phyloP scores from a whole-genome alignment of 805 yeast genomes.

The Pichia cephalocereana region DNA sequence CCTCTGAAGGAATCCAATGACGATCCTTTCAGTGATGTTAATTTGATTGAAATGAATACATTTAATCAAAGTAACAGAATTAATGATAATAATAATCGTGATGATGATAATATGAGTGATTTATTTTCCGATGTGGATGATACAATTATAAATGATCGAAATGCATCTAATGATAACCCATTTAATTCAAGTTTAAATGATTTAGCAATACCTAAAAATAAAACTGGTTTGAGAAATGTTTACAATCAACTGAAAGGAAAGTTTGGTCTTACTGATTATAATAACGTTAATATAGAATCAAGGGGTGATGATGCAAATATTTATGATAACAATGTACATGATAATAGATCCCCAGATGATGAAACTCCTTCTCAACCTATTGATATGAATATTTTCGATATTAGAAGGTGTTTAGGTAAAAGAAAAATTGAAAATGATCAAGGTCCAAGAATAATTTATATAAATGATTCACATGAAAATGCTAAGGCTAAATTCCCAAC shows the following conservation, averaged over 20 bases:
- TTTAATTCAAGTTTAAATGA: constrained; percentile 4
- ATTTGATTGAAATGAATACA: neutral
- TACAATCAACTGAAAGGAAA: constrained; percentile 21
- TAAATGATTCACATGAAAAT: constrained; percentile 57
- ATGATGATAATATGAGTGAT: constrained; percentile 2
- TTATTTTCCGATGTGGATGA: constrained; percentile 10
- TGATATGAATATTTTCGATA: constrained; percentile 20
- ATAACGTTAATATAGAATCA: constrained; percentile 12
- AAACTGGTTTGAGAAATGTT: constrained; percentile 21
- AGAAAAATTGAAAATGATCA: constrained; percentile 13
- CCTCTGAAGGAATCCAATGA: neutral
- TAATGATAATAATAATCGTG: too few relatives aligned
- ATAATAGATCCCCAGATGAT: constrained; percentile 19
- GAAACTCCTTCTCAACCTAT: constrained; percentile 10
- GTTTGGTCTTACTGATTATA: constrained; percentile 20
- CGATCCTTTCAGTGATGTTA: constrained; percentile 4
- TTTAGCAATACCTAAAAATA: constrained; percentile 6
- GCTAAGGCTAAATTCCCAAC: constrained; percentile 50
- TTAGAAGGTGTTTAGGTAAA: constrained; percentile 19
- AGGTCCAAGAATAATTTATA: constrained; percentile 55
- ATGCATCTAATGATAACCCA: neutral
- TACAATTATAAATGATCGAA: constrained; percentile 8
- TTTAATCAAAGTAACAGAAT: neutral
- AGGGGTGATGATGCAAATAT: constrained; percentile 1
- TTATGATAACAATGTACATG: constrained; percentile 19